Evolutionary conservation across 2,329 filamentous ascomycete genomes (phyloP), one percentile per base, ranked within the genome.

Genomic region (Arachnopeziza araneosa): DNA sequence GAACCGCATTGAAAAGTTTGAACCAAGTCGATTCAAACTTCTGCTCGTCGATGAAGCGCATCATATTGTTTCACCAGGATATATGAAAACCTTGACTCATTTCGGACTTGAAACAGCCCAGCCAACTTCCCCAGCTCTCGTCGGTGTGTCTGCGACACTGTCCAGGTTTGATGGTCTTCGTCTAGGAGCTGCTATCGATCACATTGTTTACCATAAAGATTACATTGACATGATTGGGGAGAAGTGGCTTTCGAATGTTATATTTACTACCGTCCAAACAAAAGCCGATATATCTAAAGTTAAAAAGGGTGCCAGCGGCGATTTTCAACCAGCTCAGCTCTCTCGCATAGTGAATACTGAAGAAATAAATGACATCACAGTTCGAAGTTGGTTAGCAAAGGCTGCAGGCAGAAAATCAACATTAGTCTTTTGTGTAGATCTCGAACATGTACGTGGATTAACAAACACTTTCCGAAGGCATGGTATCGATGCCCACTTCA

Each of bases 11-110:
- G 71, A 74, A 44, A 97, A 96, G 71, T 98, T 93, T 69, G 84
- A 96, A 66, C 89, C 92, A 0, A 74, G 74, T 0, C 79, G 78
- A 8, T 98, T 93, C 79, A 99, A 99, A 75, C 83, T 99, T 0
- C 78, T 99, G 0, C 81, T 99, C 2, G 93, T 99, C 3, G 95
- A 99, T 66, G 95, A 99, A 75, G 95, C 93, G 4, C 95, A 99
- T 73, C 95, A 99, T 74, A 96, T 98, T 57, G 93, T 97, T 52
- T 90, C 95, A 0, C 81, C 84, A 1, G 85, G 86, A 8, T 98
- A 98, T 70, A 79, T 96, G 63, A 81, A 83, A 50, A 82, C 86
- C 0, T 78, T 99, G 54, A 78, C 82, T n/a, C 85, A 98, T 73
- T 96, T 99, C 72, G 84, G 87, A 0, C 80, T 96, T 64, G 77